These are phyloP conservation scores for Cyathus striatus DNA, from an alignment of 768 basidiomycete species.

Conservation along the genomic window DNA sequence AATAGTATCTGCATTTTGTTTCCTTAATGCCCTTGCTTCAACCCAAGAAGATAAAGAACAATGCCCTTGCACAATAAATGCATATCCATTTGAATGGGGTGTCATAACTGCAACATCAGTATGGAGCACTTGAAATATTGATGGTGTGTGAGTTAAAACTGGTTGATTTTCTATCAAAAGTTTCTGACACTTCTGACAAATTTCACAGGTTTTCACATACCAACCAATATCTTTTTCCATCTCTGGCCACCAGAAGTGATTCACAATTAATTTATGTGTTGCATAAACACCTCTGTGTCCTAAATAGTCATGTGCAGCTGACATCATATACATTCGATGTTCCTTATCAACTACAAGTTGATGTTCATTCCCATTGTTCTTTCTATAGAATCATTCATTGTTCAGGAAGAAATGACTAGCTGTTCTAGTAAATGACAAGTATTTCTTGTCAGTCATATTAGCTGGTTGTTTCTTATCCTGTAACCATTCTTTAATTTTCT, in stretches of 20 bases:
- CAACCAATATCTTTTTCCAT: slow-evolving; percentile 15
- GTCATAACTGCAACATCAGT: slow-evolving; percentile 18
- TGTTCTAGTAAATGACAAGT: not conserved
- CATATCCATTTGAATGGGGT: slow-evolving; percentile 10
- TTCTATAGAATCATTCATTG: slow-evolving; percentile 11
- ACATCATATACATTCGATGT: slow-evolving; percentile 13
- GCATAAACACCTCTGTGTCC: slow-evolving; percentile 19
- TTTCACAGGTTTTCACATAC: slow-evolving; percentile 17
- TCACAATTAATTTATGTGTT: slow-evolving; percentile 6
- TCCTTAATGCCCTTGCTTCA: slow-evolving; percentile 14
- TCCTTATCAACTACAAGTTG: slow-evolving; percentile 13
- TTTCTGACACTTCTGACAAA: slow-evolving; percentile 15
- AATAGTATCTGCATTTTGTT: slow-evolving; percentile 13
- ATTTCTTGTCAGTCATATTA: slow-evolving; percentile 4
- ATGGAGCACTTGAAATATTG: slow-evolving; percentile 17
- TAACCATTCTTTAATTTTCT: not conserved
- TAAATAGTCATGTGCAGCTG: slow-evolving; percentile 12
- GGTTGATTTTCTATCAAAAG: slow-evolving; percentile 11
- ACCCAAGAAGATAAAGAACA: slow-evolving; percentile 11
- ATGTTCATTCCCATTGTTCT: slow-evolving; percentile 3
- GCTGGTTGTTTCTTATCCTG: not conserved
- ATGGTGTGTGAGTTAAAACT: slow-evolving; percentile 10
- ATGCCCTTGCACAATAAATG: slow-evolving; percentile 17
- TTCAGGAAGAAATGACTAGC: slow-evolving; percentile 11
- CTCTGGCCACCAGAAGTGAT: slow-evolving; percentile 24